These are phyloP conservation scores for Serendipita vermifera DNA, from an alignment of 768 basidiomycete genomes.

Conservation along the genomic window DNA sequence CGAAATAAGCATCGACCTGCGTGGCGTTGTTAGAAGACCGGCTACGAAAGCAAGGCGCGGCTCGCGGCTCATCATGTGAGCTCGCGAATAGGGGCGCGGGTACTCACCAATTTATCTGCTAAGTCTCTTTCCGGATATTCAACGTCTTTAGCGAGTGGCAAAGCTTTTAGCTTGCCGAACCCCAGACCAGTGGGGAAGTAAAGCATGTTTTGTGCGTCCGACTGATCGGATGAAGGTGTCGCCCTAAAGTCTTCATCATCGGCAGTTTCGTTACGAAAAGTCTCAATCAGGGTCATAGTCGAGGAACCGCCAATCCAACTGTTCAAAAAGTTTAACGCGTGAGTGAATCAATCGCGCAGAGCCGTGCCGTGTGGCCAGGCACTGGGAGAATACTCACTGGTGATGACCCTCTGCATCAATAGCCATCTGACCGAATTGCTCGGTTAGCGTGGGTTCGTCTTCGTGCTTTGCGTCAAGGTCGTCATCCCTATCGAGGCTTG, in stretches of 20 bases:
- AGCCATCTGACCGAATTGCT: constrained; percentile 77
- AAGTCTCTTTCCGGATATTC: constrained; percentile 77
- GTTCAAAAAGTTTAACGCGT: not conserved
- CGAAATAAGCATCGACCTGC: constrained; percentile 79
- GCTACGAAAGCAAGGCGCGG: no score
- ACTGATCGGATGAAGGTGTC: constrained; percentile 19
- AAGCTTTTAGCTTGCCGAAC: constrained; percentile 72
- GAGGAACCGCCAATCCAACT: constrained; percentile 82
- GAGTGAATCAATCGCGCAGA: no score
- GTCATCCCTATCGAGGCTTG: not conserved
- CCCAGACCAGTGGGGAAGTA: constrained; percentile 82
- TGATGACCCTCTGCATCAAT: constrained; percentile 82
- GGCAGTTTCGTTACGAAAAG: constrained; percentile 49
- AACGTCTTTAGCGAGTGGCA: constrained; percentile 73
- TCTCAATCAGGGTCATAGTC: constrained; percentile 84
- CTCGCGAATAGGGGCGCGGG: constrained; percentile 6
- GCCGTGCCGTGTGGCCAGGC: constrained; percentile 1
- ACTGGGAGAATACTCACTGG: constrained; percentile 28
- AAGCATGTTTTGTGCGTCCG: constrained; percentile 58
- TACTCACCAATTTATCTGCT: constrained; percentile 70
- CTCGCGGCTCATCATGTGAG: constrained; percentile 4
- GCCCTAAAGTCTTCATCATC: constrained; percentile 59
- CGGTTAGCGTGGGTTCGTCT: constrained; percentile 41
- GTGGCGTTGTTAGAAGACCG: constrained; percentile 19
- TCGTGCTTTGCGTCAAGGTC: constrained; percentile 23